Percentiles rank a stretch among this genome's conserved stretches.
Evolutionary conservation across 805 yeast genomes (phyloP).

Genomic region (Schwanniomyces pseudopolymorphus): DNA sequence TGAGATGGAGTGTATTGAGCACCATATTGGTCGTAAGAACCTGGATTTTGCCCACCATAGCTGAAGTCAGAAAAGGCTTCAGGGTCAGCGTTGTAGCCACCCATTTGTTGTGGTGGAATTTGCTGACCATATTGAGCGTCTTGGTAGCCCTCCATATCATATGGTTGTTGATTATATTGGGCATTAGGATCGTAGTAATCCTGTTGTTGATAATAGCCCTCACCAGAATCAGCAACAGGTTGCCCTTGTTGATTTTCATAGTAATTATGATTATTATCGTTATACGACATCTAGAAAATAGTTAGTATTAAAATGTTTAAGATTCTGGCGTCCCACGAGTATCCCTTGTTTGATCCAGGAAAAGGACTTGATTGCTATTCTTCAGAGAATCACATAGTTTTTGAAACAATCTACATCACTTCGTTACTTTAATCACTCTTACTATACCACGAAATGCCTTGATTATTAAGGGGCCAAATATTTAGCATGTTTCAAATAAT

Average conservation of each 20-base stretch:
- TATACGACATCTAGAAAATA: slow-evolving; percentile 53
- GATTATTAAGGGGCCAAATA: too few species aligned
- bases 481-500: too few species aligned
- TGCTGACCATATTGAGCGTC: slow-evolving; percentile 48
- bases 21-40: slow-evolving; percentile 66
- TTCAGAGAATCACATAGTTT: too few species aligned
- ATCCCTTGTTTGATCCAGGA: not conserved
- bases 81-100: slow-evolving; percentile 46
- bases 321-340: not conserved
- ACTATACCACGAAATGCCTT: too few species aligned
- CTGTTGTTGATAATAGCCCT: slow-evolving; percentile 37
- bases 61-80: slow-evolving; percentile 70
- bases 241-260: slow-evolving; percentile 46
- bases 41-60: slow-evolving; percentile 51
- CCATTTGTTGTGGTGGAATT: slow-evolving; percentile 31
- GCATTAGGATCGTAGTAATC: slow-evolving; percentile 53
- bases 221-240: slow-evolving; percentile 14
- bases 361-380: not conserved
- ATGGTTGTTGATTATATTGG: slow-evolving; percentile 51
- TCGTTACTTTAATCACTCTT: too few species aligned
- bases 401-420: too few species aligned
- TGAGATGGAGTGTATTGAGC: slow-evolving; percentile 83
- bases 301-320: slow-evolving; percentile 1
- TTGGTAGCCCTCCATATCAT: slow-evolving; percentile 48
- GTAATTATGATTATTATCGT: slow-evolving; percentile 52